Percentiles rank a stretch among this genome's conserved stretches.
phyloP scores from a whole-genome alignment of 805 yeast species.

The Kodamaea kaohsiungensis region DNA sequence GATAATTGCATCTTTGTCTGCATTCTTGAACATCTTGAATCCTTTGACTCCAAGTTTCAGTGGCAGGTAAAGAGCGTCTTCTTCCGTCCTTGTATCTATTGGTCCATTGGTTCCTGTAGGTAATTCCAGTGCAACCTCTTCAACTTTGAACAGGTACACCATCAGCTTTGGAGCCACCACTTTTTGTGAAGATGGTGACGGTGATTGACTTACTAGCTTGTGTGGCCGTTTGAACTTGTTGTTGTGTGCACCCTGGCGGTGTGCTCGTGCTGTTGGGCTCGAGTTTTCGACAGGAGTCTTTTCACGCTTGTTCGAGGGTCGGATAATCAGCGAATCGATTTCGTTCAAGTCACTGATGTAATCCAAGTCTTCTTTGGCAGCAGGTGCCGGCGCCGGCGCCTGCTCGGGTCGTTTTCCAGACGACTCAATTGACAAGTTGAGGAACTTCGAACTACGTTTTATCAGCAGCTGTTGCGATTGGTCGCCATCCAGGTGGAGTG shows the following conservation, averaged over 20 bases:
- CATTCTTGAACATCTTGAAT: conserved; percentile 36
- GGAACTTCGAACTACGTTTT: conserved; percentile 43
- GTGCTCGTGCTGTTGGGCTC: conserved; percentile 7
- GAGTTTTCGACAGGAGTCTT: conserved; percentile 11
- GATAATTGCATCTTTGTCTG: conserved; percentile 32
- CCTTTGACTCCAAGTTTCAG: conserved; percentile 31
- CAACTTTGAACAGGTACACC: conserved; percentile 11
- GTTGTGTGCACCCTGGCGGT: conserved; percentile 13
- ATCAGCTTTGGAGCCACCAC: conserved; percentile 10
- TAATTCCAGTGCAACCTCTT: conserved; percentile 1
- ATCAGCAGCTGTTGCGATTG: conserved; percentile 27
- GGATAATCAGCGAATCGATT: conserved; percentile 20
- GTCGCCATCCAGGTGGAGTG: conserved; percentile 8
- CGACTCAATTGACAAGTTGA: conserved; percentile 41
- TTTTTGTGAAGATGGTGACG: conserved; percentile 35
- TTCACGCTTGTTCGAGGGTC: conserved; percentile 7
- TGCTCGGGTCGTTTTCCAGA: conserved; percentile 13
- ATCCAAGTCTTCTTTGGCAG: conserved; percentile 21
- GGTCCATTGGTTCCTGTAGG: neutral
- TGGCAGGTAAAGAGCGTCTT: conserved; percentile 21
- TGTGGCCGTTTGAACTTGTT: conserved; percentile 47
- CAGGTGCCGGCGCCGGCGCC: conserved; percentile 5
- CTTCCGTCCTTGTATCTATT: neutral
- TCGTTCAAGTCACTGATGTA: conserved; percentile 27
- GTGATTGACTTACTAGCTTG: conserved; percentile 43